Conservation (phyloP, 805 yeast species). For the Komagataella phaffii region DNA sequence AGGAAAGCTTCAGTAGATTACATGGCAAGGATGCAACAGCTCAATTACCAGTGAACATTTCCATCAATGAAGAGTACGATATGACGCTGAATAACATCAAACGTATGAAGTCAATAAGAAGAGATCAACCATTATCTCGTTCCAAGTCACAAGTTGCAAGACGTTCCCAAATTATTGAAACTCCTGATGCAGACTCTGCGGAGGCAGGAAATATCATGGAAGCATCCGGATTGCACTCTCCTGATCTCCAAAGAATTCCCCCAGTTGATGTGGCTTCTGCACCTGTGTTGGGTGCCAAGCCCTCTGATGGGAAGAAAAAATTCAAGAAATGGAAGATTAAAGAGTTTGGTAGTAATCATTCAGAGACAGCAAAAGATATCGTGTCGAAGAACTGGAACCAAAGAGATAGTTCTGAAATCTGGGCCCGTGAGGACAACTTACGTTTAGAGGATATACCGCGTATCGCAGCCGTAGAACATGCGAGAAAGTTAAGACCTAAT, state of each 20-base stretch:
- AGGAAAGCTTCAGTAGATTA: constrained; percentile 6
- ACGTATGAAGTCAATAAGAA: constrained; percentile 59
- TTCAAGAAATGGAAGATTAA: constrained; percentile 16
- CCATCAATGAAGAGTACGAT: constrained; percentile 23
- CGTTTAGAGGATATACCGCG: constrained; percentile 95
- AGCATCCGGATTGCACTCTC: not conserved
- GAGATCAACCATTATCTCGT: constrained; percentile 38
- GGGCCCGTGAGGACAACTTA: constrained; percentile 70
- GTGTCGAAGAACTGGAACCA: constrained; percentile 18
- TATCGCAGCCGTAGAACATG: constrained; percentile 94
- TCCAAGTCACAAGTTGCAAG: constrained; percentile 50
- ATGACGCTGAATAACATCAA: constrained; percentile 67
- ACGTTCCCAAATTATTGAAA: constrained; percentile 51
- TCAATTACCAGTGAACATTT: not conserved
- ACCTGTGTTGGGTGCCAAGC: constrained; percentile 9
- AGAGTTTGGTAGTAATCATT: constrained; percentile 5
- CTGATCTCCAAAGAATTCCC: not conserved
- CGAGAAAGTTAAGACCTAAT: constrained; percentile 84
- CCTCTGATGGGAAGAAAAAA: constrained; percentile 12
- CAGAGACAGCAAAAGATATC: not conserved
- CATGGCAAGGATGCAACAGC: not conserved
- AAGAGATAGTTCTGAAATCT: constrained; percentile 46
- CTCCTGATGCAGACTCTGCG: constrained; percentile 35
- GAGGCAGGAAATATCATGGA: constrained; percentile 9
- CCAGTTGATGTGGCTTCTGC: constrained; percentile 8